Base-by-base conservation (phyloP, 176 grass and related monocot genomes). In the Lolium perenne region DNA sequence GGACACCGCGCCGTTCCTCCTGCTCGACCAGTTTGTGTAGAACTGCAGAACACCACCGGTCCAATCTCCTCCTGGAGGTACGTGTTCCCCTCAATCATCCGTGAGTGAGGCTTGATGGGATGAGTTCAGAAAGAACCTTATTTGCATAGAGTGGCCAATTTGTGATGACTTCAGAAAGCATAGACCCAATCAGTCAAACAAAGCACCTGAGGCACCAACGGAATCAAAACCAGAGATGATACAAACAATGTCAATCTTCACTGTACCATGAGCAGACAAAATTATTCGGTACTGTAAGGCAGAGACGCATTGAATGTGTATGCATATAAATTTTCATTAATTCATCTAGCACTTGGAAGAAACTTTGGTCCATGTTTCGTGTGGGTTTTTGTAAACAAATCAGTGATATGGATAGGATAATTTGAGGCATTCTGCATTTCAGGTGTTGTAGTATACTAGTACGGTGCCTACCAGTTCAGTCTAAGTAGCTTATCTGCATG, bases 61-160 rank as follows among this genome's bases (percentile, higher is more conserved):
- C n/a, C n/a, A n/a, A n/a, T n/a, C n/a, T n/a, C n/a, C n/a, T n/a
- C n/a, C n/a, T n/a, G n/a, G n/a, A n/a, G n/a, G n/a, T n/a, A n/a
- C n/a, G n/a, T n/a, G n/a, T n/a, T n/a, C n/a, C n/a, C n/a, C n/a
- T n/a, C n/a, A n/a, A n/a, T n/a, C n/a, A n/a, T n/a, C n/a, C n/a
- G n/a, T n/a, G n/a, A n/a, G n/a, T n/a, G n/a, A n/a, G n/a, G n/a
- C n/a, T n/a, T n/a, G n/a, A n/a, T n/a, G n/a, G n/a, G n/a, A n/a
- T n/a, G n/a, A n/a, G n/a, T n/a, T n/a, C n/a, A n/a, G n/a, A n/a
- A n/a, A n/a, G n/a, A 26, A 97, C 94, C 91, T 97, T 95, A 67
- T 97, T 97, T 80, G 80, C 91, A 64, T 97, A 97, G 56, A 97
- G 92, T 13, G 95, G 90, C 95, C 95, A 97, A 82, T 97, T 97